A percentile compares a stretch with the other conserved stretches of the same genome.
These are phyloP conservation scores for Posidonia oceanica DNA, from an alignment of 116 monocot genomes.

Conservation along the genomic window DNA sequence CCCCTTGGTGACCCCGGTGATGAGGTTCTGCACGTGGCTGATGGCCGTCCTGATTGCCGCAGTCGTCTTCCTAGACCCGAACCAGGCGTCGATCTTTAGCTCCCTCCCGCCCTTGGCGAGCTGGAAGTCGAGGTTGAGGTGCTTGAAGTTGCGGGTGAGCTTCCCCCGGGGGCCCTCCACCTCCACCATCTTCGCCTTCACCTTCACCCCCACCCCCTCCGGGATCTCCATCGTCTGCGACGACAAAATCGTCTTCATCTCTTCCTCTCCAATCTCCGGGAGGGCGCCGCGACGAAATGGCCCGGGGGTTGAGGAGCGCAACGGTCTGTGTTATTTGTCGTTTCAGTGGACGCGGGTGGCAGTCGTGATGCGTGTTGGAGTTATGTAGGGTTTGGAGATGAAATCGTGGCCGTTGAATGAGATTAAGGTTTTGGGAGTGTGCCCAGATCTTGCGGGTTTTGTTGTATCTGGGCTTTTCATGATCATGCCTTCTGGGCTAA, in stretches of 20 bases:
- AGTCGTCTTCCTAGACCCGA: slow-evolving; percentile 37
- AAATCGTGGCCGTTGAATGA: too few relatives aligned
- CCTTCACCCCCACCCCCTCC: slow-evolving; percentile 25
- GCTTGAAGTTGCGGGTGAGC: slow-evolving; percentile 43
- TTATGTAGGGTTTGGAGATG: too few relatives aligned
- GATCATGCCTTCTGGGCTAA: too few relatives aligned
- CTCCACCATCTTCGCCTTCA: slow-evolving; percentile 24
- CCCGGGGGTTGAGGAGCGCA: neutral
- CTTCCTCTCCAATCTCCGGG: too few relatives aligned
- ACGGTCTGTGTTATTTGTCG: too few relatives aligned
- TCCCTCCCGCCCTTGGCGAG: slow-evolving; percentile 22
- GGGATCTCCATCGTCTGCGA: slow-evolving; percentile 42
- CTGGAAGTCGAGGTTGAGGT: slow-evolving; percentile 47
- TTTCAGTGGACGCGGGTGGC: too few relatives aligned
- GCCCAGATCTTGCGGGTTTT: too few relatives aligned
- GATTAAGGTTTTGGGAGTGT: too few relatives aligned
- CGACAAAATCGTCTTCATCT: slow-evolving; percentile 40
- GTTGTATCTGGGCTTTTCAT: too few relatives aligned
- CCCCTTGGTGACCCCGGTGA: slow-evolving; percentile 42
- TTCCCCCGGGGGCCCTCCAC: slow-evolving; percentile 46
- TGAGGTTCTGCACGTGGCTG: slow-evolving; percentile 53
- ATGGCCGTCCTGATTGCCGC: slow-evolving; percentile 46
- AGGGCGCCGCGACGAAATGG: neutral
- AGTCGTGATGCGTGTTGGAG: too few relatives aligned
- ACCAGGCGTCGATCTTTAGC: slow-evolving; percentile 60